These are phyloP conservation scores for Metschnikowia continentalis DNA, from an alignment of 805 yeast species.

Conservation along the genomic window DNA sequence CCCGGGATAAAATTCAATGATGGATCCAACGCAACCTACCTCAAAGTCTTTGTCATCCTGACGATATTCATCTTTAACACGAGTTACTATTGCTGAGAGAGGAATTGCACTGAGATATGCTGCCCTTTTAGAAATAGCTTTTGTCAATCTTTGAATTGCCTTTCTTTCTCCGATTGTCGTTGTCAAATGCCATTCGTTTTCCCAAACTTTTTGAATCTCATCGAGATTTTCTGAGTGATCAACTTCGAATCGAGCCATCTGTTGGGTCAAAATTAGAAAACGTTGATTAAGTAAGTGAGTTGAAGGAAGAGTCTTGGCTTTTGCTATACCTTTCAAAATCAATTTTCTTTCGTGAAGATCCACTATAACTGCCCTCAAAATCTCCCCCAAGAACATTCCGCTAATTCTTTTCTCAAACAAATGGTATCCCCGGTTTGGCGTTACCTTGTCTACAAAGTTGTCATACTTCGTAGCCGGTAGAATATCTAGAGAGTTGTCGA, in stretches of 20 bases:
- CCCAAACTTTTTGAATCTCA: slow-evolving; percentile 64
- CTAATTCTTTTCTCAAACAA: slow-evolving; percentile 89
- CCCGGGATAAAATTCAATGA: slow-evolving; percentile 90
- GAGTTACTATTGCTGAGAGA: slow-evolving; percentile 76
- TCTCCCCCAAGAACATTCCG: slow-evolving; percentile 92
- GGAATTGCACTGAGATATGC: slow-evolving; percentile 88
- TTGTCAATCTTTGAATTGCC: slow-evolving; percentile 67
- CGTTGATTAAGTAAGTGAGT: slow-evolving; percentile 70
- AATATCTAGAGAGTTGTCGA: slow-evolving; percentile 73
- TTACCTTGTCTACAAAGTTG: slow-evolving; percentile 58
- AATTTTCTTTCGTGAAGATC: slow-evolving; percentile 60
- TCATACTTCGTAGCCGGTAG: slow-evolving; percentile 82
- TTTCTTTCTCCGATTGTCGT: slow-evolving; percentile 68
- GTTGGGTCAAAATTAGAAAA: slow-evolving; percentile 76
- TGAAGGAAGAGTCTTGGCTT: slow-evolving; percentile 37
- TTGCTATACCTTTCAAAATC: slow-evolving; percentile 52
- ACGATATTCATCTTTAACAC: slow-evolving; percentile 57
- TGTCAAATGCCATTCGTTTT: slow-evolving; percentile 63
- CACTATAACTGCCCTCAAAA: slow-evolving; percentile 66
- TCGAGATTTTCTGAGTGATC: slow-evolving; percentile 74
- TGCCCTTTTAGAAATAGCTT: slow-evolving; percentile 83
- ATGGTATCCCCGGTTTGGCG: slow-evolving; percentile 83
- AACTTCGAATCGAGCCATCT: slow-evolving; percentile 79
- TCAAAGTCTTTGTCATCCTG: slow-evolving; percentile 63
- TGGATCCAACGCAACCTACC: slow-evolving; percentile 94